Base-by-base conservation (phyloP, 495 filamentous ascomycete genomes). In the Chaetomium fimeti region DNA sequence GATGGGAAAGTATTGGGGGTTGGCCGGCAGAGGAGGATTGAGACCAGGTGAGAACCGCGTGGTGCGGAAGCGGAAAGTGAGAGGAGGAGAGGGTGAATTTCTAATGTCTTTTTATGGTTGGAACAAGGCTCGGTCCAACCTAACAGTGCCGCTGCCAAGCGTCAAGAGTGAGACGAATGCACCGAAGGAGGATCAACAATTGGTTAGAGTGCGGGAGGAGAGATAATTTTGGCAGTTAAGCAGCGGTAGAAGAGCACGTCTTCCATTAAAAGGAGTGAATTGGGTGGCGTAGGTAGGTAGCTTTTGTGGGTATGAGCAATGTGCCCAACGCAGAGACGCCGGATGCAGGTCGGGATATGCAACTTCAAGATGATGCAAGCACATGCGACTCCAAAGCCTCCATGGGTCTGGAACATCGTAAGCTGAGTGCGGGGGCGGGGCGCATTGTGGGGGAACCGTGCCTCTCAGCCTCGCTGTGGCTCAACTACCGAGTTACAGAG, bases 61-160 rank as follows among this genome's bases (percentile, higher is more conserved):
- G 28, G 16, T 54, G 25, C 28, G 27, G 27, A 8, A 9, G 25
- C 28, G 27, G 27, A 8, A 9, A 32, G 25, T 32, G 27, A 54
- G 27, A 54, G 45, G 6, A 54, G 18, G 15, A 40, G 29, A 38
- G 36, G 7, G 2, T 22, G 62, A 42, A 22, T 8, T 53, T n/a
- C n/a, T n/a, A n/a, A n/a, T n/a, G 62, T 24, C 62, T 57, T 28
- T 57, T 42, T 18, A 25, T 52, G 16, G 62, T 48, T 45, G 32
- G 29, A 38, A 43, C 25, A 22, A 53, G 55, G 32, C 48, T 60
- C 47, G 43, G 47, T 32, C 47, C 38, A 52, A 52, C 48, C 22
- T 24, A 52, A 25, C 16, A 60, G 56, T 38, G 63, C 57, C 56
- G 63, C 63, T 20, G 40, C 11, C 22, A 40, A 32, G 63, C 36